These are phyloP conservation scores for Blumeriella jaapii DNA, from an alignment of 2,329 filamentous ascomycete species.

Conservation along the genomic window DNA sequence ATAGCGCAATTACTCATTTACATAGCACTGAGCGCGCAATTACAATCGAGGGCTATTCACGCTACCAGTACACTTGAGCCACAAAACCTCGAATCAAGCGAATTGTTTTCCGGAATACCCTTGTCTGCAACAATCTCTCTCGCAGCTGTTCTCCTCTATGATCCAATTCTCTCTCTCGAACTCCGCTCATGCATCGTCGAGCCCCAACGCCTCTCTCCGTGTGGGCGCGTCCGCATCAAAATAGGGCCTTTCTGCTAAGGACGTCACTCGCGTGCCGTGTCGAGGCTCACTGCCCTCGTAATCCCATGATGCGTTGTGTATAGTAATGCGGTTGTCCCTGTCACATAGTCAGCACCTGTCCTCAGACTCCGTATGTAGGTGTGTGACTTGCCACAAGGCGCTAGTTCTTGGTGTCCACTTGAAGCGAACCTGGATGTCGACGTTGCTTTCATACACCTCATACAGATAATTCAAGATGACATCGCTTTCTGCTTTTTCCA, in stretches of 20 bases:
- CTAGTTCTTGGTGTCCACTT: slow-evolving; percentile 57
- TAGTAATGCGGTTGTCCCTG: slow-evolving; percentile 59
- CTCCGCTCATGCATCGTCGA: slow-evolving; percentile 34
- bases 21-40: too few species aligned
- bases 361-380: too few species aligned
- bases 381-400: slow-evolving; percentile 39
- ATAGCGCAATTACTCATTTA: too few species aligned
- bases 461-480: slow-evolving; percentile 54
- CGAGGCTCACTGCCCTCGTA: slow-evolving; percentile 55
- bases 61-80: too few species aligned
- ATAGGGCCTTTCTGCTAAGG: slow-evolving; percentile 59
- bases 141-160: neutral
- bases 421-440: slow-evolving; percentile 63
- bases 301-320: slow-evolving; percentile 65
- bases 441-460: slow-evolving; percentile 53
- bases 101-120: too few species aligned
- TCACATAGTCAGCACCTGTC: neutral
- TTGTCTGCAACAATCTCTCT: too few species aligned
- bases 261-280: slow-evolving; percentile 61
- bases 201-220: slow-evolving; percentile 51
- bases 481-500: slow-evolving; percentile 60
- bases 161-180: neutral
- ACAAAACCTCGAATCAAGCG: too few species aligned
- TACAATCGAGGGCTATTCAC: too few species aligned
- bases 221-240: slow-evolving; percentile 55